phyloP scores from a whole-genome alignment of 23 red algal species.

The Cyanidioschyzon merolae region DNA sequence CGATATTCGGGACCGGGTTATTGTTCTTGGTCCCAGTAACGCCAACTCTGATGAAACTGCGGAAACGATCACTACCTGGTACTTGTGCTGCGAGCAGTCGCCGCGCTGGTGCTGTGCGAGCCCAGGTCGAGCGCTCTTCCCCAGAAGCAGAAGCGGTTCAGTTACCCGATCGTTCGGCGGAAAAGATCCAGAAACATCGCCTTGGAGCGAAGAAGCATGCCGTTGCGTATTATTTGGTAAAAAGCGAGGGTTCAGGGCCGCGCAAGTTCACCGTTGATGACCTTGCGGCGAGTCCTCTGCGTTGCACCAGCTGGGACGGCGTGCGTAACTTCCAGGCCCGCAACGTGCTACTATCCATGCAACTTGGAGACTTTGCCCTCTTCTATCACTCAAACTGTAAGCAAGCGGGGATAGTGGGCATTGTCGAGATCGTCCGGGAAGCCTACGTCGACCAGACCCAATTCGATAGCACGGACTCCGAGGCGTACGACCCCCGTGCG shows the following conservation, averaged over 20 bases:
- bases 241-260: constrained; percentile 54
- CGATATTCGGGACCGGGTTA: too few species aligned
- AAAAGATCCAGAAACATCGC: neutral
- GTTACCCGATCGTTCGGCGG: neutral
- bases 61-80: neutral
- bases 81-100: neutral
- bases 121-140: too few species aligned
- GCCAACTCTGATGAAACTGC: neutral
- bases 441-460: constrained; percentile 54
- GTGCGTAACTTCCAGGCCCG: constrained; percentile 83
- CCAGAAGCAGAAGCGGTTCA: neutral
- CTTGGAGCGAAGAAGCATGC: neutral
- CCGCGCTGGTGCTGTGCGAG: neutral
- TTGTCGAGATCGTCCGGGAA: constrained; percentile 44
- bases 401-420: constrained; percentile 41
- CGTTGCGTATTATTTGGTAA: constrained; percentile 51
- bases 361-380: constrained; percentile 51
- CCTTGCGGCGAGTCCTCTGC: constrained; percentile 25
- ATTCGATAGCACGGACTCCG: constrained; percentile 34
- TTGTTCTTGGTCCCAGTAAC: neutral
- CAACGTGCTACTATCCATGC: constrained; percentile 62
- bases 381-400: constrained; percentile 94
- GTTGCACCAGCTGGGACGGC: constrained; percentile 66
- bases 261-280: constrained; percentile 85
- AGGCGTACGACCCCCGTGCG: constrained; percentile 42